Percentiles rank a stretch among this genome's conserved stretches.
Evolutionary conservation across 208 protist species (phyloP).

Genomic region (Trypanosoma cruzi): DNA sequence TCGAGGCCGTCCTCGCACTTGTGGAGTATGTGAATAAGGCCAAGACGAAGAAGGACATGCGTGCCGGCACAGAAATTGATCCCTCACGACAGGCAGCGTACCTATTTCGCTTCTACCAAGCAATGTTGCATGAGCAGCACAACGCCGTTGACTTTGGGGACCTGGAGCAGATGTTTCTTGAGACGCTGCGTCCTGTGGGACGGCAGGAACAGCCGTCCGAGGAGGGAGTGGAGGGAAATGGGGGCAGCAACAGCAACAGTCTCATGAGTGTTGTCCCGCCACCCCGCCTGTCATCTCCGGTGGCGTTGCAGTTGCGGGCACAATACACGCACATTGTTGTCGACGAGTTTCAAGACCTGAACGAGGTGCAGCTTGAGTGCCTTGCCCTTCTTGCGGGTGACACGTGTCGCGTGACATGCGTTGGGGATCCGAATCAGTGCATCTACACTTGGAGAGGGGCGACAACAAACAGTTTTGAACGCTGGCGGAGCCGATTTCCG

Average conservation of each 20-base stretch:
- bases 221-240: not conserved
- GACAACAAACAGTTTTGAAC: constrained; percentile 57
- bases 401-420: constrained; percentile 82
- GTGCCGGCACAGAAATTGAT: constrained; percentile 40
- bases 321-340: constrained; percentile 87
- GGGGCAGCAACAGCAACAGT: constrained; percentile 16
- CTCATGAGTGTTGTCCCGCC: not conserved
- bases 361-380: constrained; percentile 87
- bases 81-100: constrained; percentile 58
- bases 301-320: constrained; percentile 38
- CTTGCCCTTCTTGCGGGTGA: constrained; percentile 79
- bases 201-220: not conserved
- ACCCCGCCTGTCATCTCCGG: constrained; percentile 27
- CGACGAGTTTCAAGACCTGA: constrained; percentile 92
- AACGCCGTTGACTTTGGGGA: constrained; percentile 89
- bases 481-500: constrained; percentile 80
- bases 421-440: constrained; percentile 89
- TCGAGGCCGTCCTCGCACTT: constrained; percentile 57
- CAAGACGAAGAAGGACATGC: constrained; percentile 62
- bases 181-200: constrained; percentile 42
- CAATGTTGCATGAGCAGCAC: constrained; percentile 59
- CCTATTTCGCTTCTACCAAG: constrained; percentile 76
- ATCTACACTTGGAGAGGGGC: constrained; percentile 92
- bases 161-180: constrained; percentile 76
- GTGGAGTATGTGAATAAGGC: constrained; percentile 69